Conservation (phyloP, 371 early-diverging fungal genomes). For the Rhizomucor pusillus region DNA sequence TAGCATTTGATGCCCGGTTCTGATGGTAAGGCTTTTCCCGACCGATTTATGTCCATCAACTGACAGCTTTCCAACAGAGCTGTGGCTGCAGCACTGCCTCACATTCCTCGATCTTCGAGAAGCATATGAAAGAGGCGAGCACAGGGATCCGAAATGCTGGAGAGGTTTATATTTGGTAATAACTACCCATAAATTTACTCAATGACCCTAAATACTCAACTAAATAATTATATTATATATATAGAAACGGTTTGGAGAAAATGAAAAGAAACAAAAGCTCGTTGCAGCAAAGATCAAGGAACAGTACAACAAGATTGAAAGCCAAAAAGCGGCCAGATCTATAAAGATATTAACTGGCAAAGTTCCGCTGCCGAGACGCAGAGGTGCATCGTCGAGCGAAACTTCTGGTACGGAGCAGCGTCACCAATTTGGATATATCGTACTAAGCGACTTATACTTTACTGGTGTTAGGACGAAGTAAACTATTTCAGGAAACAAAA, state of each 20-base stretch:
- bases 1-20: conserved; percentile 37
- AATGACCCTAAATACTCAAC: background rate
- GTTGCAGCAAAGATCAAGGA: conserved; percentile 36
- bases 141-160: conserved; percentile 30
- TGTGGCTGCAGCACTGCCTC: conserved; percentile 40
- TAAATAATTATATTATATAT: background rate
- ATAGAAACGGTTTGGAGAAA: conserved; percentile 33
- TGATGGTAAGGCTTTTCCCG: conserved; percentile 19
- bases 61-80: conserved; percentile 17
- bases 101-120: conserved; percentile 31
- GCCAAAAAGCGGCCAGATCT: conserved; percentile 38
- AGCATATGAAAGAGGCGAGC: conserved; percentile 26
- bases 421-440: background rate
- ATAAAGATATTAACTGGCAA: conserved; percentile 36
- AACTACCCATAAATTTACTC: background rate
- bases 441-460: background rate
- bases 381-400: conserved; percentile 15
- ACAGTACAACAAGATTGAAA: conserved; percentile 39
- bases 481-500: conserved; percentile 32
- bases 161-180: conserved; percentile 34
- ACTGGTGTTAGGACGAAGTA: conserved; percentile 36
- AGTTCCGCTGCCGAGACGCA: conserved; percentile 17
- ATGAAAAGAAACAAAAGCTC: conserved; percentile 25
- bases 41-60: background rate
- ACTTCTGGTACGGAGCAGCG: conserved; percentile 18